A percentile compares a stretch with the other conserved stretches of the same genome.
Evolutionary conservation across 192 early-diverging fungal species (phyloP).

Genomic region (Dimargaris verticillata): DNA sequence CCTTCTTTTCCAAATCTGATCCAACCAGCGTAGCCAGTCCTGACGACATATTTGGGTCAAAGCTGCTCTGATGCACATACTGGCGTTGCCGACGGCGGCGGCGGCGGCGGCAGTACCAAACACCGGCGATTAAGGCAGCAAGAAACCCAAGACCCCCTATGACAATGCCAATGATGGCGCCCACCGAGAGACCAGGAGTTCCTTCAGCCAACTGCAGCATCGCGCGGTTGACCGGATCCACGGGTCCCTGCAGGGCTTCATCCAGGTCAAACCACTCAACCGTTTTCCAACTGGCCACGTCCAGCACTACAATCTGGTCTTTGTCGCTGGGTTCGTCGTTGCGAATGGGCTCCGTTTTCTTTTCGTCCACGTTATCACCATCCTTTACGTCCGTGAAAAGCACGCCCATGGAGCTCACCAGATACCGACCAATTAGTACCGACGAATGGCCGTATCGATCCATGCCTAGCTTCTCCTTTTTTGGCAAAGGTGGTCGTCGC

Average conservation of each 20-base stretch:
- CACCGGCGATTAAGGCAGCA: not conserved
- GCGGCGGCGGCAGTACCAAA: constrained; percentile 1
- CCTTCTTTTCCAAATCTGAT: no score
- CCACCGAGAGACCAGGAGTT: not conserved
- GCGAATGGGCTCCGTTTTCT: not conserved
- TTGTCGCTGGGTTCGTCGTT: constrained; percentile 8
- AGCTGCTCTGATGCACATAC: no score
- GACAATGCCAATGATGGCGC: constrained; percentile 10
- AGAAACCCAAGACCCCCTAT: not conserved
- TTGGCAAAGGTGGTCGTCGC: constrained; percentile 10
- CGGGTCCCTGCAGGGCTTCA: not conserved
- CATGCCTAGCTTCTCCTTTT: not conserved
- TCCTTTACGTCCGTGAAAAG: not conserved
- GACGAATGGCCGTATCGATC: constrained; percentile 8
- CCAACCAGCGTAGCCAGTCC: no score
- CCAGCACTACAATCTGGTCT: constrained; percentile 7
- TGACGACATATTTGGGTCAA: no score
- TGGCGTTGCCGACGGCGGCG: not conserved
- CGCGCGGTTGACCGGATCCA: not conserved
- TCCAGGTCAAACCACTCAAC: constrained; percentile 9
- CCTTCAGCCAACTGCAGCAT: not conserved
- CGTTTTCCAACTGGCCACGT: constrained; percentile 7
- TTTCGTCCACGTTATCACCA: not conserved
- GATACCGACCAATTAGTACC: constrained; percentile 7
- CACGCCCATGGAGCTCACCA: not conserved